These are phyloP conservation scores for Echites panduratus DNA, from an alignment of 257 asterid species.

Conservation along the genomic window DNA sequence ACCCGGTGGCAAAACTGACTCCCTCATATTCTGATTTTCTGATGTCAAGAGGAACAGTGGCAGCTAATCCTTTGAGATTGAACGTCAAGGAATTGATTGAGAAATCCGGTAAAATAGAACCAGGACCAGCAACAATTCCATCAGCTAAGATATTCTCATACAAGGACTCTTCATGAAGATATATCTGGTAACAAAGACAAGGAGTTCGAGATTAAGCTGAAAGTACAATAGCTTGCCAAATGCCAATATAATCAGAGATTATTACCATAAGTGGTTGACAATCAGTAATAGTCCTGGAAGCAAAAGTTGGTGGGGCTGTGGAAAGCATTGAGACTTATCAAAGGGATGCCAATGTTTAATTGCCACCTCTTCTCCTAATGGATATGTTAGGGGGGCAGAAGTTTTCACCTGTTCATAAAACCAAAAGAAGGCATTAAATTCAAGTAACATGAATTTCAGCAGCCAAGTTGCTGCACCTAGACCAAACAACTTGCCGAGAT, in stretches of 20 bases:
- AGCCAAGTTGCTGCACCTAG: slow-evolving; percentile 18
- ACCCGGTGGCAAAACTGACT: slow-evolving; percentile 27
- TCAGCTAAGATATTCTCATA: slow-evolving; percentile 90
- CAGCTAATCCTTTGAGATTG: slow-evolving; percentile 64
- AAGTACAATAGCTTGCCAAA: slow-evolving; percentile 10
- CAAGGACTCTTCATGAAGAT: slow-evolving; percentile 98
- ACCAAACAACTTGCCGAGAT: slow-evolving; percentile 18
- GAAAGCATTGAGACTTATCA: slow-evolving; percentile 67
- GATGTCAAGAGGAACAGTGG: slow-evolving; percentile 62
- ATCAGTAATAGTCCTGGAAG: slow-evolving; percentile 75
- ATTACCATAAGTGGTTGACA: slow-evolving; percentile 86
- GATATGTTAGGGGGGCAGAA: slow-evolving; percentile 92
- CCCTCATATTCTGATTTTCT: slow-evolving; percentile 34
- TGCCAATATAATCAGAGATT: slow-evolving; percentile 6
- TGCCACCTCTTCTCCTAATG: slow-evolving; percentile 77
- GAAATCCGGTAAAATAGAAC: slow-evolving; percentile 61
- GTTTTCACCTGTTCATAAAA: slow-evolving; percentile 50
- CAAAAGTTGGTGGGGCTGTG: slow-evolving; percentile 83
- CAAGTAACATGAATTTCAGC: slow-evolving; percentile 8
- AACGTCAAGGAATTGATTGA: slow-evolving; percentile 58
- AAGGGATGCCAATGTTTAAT: slow-evolving; percentile 50
- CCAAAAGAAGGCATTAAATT: slow-evolving; percentile 19
- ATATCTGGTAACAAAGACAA: slow-evolving; percentile 53
- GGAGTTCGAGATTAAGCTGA: slow-evolving; percentile 3
- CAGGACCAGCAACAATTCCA: slow-evolving; percentile 70